Evolutionary conservation across 1,139 yeast species (phyloP), one percentile per base, ranked within the genome.

Genomic region (Pichia sp.): DNA sequence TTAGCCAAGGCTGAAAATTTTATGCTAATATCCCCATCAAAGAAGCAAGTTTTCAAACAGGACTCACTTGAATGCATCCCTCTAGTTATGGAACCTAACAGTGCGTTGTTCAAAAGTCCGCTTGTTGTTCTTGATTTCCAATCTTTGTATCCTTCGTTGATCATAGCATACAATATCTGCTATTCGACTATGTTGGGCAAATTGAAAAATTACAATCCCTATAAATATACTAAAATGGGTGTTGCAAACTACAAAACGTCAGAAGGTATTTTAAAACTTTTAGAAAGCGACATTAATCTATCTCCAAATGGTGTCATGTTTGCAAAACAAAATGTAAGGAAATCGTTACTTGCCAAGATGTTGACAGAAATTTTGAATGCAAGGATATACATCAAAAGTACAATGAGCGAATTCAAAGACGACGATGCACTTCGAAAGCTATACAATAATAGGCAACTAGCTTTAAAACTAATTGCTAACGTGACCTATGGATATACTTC

Each of bases 401-500:
- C 93, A 0, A 85, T 89, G 85, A 77, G 78, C 47, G 68, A 76
- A 41, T 70, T 84, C 45, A 65, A 70, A 19, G 64, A 63, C 48
- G 81, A 80, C 49, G 74, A 73, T 10, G 71, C 73, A 19, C 72
- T 84, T 42, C 73, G 74, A 48, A 80, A 81, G 57, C 71, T 87
- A 10, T 81, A 87, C 67, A 81, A 88, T 65, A 86, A 88, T 55
- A 76, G 93, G 53, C 99, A 93, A 64, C 69, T 89, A 46, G 99
- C 97, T 0, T 72, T 93, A 57, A 93, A 93, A 65, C 73, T 93
- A 57, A 85, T 92, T 53, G 97, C 99, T 1, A 92, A 90, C 69
- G 99, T 93, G 15, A 92, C 97, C 0, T 93, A 93, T 72, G 99
- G 99, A 0, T 93, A 93, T 66, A 80, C 98, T 0, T 87, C 97